Evolutionary conservation across 805 yeast species (phyloP).

Genomic region (Osmozyma mogii): DNA sequence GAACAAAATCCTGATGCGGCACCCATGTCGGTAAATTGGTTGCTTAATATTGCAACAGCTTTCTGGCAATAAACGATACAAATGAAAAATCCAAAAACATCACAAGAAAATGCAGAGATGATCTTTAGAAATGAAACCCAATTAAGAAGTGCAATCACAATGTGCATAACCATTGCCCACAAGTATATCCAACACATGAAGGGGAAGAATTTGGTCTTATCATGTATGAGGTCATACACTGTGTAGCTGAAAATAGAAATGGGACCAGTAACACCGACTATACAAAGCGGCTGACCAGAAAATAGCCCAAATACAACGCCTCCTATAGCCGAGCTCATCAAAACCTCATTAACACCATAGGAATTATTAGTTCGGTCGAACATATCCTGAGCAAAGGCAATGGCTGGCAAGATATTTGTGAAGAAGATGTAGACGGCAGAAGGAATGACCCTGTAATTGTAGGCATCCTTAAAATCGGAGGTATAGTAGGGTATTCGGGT

Average conservation of each 20-base stretch:
- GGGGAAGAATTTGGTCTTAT: slow-evolving; percentile 59
- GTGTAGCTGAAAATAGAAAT: slow-evolving; percentile 88
- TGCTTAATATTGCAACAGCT: slow-evolving; percentile 72
- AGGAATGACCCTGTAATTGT: slow-evolving; percentile 82
- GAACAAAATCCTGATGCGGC: slow-evolving; percentile 60
- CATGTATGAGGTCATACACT: slow-evolving; percentile 66
- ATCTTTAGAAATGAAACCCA: slow-evolving; percentile 57
- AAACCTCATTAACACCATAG: slow-evolving; percentile 87
- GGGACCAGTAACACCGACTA: slow-evolving; percentile 97
- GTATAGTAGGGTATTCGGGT: slow-evolving; percentile 56
- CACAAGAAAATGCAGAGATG: slow-evolving; percentile 80
- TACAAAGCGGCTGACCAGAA: slow-evolving; percentile 86
- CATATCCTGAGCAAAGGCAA: slow-evolving; percentile 96
- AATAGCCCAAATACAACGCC: slow-evolving; percentile 83
- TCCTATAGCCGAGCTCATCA: slow-evolving; percentile 77
- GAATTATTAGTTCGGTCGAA: slow-evolving; percentile 81
- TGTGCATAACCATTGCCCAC: slow-evolving; percentile 84
- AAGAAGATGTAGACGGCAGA: slow-evolving; percentile 76
- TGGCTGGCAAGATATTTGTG: slow-evolving; percentile 85
- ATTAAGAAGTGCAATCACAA: slow-evolving; percentile 62
- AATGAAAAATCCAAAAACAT: slow-evolving; percentile 87
- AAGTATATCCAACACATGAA: slow-evolving; percentile 95
- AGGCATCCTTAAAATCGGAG: slow-evolving; percentile 78
- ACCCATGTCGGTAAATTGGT: slow-evolving; percentile 50
- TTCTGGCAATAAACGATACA: slow-evolving; percentile 83